These are phyloP conservation scores for Trichoderma sp. DNA, from an alignment of 2,329 filamentous ascomycete species.

Conservation along the genomic window DNA sequence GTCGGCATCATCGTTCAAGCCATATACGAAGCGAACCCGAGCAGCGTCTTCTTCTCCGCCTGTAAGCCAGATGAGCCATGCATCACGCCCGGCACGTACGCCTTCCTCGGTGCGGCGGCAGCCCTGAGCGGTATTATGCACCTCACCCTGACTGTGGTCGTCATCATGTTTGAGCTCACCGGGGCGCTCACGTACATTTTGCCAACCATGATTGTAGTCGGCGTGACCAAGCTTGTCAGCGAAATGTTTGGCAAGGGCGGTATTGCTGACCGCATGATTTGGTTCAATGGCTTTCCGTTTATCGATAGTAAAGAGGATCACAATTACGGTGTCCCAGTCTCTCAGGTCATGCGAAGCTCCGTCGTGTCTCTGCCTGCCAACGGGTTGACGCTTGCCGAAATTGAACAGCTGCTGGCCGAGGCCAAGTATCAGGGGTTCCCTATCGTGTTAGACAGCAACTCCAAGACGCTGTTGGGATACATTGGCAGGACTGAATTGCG, in stretches of 20 bases:
- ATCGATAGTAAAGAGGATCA: conserved; percentile 97
- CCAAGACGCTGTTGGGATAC: conserved; percentile 79
- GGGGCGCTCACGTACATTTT: conserved; percentile 96
- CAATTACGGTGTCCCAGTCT: conserved; percentile 92
- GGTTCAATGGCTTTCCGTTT: conserved; percentile 96
- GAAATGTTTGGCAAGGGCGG: conserved; percentile 93
- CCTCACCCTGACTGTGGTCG: conserved; percentile 91
- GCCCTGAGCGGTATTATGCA: conserved; percentile 97
- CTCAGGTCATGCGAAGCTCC: conserved; percentile 79
- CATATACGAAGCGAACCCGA: conserved; percentile 78
- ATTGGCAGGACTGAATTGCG: conserved; percentile 88
- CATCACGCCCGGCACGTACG: conserved; percentile 96
- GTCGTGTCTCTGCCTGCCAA: conserved; percentile 71
- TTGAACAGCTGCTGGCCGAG: conserved; percentile 73
- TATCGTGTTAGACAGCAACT: conserved; percentile 71
- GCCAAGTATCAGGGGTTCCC: conserved; percentile 92
- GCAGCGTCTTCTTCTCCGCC: conserved; percentile 79
- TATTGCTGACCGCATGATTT: conserved; percentile 97
- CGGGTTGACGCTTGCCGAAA: conserved; percentile 70
- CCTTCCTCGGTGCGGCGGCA: conserved; percentile 88
- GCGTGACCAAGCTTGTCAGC: conserved; percentile 89
- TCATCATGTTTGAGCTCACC: conserved; percentile 99
- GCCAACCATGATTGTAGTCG: conserved; percentile 98
- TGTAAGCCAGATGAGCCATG: conserved; percentile 91
- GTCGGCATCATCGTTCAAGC: conserved; percentile 94